phyloP scores from a whole-genome alignment of 2,329 filamentous ascomycete genomes.

The Colletotrichum coccodes region DNA sequence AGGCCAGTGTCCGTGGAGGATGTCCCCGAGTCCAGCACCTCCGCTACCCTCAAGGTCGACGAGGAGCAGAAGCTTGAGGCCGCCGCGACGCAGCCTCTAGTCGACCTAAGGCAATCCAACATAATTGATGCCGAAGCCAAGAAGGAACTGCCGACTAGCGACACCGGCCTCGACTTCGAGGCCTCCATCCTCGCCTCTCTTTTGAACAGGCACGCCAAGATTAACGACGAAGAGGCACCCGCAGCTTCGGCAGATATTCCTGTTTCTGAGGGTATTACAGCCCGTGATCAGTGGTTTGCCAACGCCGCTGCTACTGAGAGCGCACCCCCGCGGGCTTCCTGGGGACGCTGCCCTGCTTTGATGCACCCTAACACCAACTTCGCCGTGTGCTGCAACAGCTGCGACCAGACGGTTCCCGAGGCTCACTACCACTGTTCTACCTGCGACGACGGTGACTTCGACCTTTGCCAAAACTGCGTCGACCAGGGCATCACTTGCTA shows the following conservation, averaged over 20 bases:
- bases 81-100: conserved; percentile 7
- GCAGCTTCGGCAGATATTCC: conserved; percentile 35
- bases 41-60: conserved; percentile 35
- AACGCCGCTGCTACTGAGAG: conserved; percentile 32
- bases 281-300: conserved; percentile 45
- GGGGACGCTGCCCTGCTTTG: conserved; percentile 22
- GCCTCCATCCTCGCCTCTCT: conserved; percentile 33
- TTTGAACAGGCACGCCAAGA: conserved; percentile 31
- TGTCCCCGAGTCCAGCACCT: conserved; percentile 48
- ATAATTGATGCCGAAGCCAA: conserved; percentile 12
- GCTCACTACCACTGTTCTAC: conserved; percentile 94
- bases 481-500: conserved; percentile 80
- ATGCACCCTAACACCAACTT: conserved; percentile 59
- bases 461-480: conserved; percentile 87
- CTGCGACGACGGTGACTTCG: conserved; percentile 93
- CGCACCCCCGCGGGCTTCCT: conserved; percentile 3
- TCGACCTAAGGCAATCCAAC: conserved; percentile 40
- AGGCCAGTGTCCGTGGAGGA: conserved; percentile 63
- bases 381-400: conserved; percentile 94
- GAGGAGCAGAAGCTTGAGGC: conserved; percentile 19
- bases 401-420: conserved; percentile 80
- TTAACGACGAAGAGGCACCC: conserved; percentile 19
- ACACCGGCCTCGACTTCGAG: conserved; percentile 34
- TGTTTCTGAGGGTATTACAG: conserved; percentile 37
- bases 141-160: conserved; percentile 28